Percentiles rank a stretch among this genome's conserved stretches.
Evolutionary conservation across 2,329 filamentous ascomycete species (phyloP).

Genomic region (Tolypocladium tropicale): DNA sequence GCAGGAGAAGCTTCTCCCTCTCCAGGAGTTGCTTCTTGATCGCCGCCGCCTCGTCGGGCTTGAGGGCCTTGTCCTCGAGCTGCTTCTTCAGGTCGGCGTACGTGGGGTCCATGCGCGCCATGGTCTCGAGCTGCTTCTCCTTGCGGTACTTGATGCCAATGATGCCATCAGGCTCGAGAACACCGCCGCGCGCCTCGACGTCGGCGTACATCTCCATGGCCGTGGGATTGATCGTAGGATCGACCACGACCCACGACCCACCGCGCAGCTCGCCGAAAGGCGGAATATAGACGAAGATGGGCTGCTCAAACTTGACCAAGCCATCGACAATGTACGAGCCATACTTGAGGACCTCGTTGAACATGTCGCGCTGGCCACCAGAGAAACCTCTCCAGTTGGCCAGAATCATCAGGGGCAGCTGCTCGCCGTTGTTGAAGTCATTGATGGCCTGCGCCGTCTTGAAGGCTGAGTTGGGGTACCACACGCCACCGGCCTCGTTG

Average conservation of each 20-base stretch:
- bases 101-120: conserved; percentile 80
- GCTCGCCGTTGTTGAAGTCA: conserved; percentile 98
- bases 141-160: conserved; percentile 97
- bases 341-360: conserved; percentile 99
- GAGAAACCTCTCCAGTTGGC: conserved; percentile 99
- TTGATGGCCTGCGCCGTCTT: conserved; percentile 98
- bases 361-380: conserved; percentile 98
- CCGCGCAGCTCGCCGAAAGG: conserved; percentile 93
- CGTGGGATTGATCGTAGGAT: conserved; percentile 93
- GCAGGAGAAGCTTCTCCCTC: conserved; percentile 81
- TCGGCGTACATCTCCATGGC: conserved; percentile 99
- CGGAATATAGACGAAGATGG: conserved; percentile 97
- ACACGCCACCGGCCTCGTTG: conserved; percentile 95
- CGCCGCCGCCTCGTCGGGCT: conserved; percentile 61
- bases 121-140: conserved; percentile 94
- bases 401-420: conserved; percentile 96
- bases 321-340: conserved; percentile 98
- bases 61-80: conserved; percentile 50
- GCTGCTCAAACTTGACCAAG: conserved; percentile 96
- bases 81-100: conserved; percentile 80
- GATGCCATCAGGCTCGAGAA: conserved; percentile 95
- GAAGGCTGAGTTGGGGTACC: conserved; percentile 99
- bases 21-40: conserved; percentile 77
- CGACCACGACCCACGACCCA: conserved; percentile 98
- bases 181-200: conserved; percentile 87